Evolutionary conservation across 129 eudicot species (phyloP).

Genomic region (Centrapalus pauciflorus): DNA sequence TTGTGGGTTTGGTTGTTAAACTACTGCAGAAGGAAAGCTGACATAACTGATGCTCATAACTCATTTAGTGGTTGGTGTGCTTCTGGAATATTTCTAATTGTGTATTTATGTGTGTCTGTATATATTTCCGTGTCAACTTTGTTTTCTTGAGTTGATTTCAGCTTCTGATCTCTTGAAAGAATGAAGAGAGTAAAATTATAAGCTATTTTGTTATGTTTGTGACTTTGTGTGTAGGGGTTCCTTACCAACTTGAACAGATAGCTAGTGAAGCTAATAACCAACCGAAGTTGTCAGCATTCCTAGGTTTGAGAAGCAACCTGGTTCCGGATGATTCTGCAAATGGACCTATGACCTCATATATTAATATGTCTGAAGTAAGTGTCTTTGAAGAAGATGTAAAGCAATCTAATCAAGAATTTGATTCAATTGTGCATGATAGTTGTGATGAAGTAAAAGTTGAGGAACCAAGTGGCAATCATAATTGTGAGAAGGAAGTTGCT

Average conservation of each 20-base stretch:
- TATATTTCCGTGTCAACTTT: too few relatives aligned
- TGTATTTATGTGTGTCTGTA: too few relatives aligned
- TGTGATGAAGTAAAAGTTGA: constrained; percentile 21
- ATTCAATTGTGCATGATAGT: constrained; percentile 10
- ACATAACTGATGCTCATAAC: too few relatives aligned
- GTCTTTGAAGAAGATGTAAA: constrained; percentile 31
- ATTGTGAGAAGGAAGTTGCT: constrained; percentile 22
- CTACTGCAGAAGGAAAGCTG: neutral
- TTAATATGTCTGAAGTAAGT: constrained; percentile 25
- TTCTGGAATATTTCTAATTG: too few relatives aligned
- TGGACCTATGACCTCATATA: constrained; percentile 17
- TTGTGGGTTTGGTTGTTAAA: too few relatives aligned
- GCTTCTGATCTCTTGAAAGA: neutral
- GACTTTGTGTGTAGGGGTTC: constrained; percentile 56
- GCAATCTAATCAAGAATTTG: constrained; percentile 23
- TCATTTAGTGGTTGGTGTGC: too few relatives aligned
- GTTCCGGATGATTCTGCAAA: constrained; percentile 22
- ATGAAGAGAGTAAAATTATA: neutral
- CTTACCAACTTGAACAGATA: constrained; percentile 89
- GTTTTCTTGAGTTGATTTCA: too few relatives aligned
- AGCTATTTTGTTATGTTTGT: constrained; percentile 3
- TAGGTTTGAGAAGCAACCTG: constrained; percentile 35
- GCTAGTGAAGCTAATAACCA: constrained; percentile 58
- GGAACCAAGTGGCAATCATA: constrained; percentile 35
- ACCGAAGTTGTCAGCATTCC: constrained; percentile 65